Evolutionary conservation across 768 basidiomycete genomes (phyloP).

Genomic region (Fibroporia radiculosa): DNA sequence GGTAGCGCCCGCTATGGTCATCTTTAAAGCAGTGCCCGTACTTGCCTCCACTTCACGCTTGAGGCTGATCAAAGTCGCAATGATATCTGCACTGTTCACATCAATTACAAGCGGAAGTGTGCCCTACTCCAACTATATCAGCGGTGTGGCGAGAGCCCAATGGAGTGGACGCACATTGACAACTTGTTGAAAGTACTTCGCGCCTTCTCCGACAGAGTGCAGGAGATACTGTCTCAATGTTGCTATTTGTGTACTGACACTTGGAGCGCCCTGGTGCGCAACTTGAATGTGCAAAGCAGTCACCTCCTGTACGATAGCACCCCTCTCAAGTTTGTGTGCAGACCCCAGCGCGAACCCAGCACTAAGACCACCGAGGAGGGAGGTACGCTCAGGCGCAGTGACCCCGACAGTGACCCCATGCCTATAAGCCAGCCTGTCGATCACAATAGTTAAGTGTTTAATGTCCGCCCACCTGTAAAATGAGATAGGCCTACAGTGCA

Average conservation of each 20-base stretch:
- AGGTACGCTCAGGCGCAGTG: slow-evolving; percentile 25
- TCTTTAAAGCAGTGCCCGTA: slow-evolving; percentile 21
- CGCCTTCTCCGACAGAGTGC: slow-evolving; percentile 21
- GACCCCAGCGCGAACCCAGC: slow-evolving; percentile 34
- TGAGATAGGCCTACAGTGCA: slow-evolving; percentile 19
- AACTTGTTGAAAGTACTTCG: slow-evolving; percentile 26
- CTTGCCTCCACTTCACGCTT: slow-evolving; percentile 42
- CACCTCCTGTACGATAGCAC: slow-evolving; percentile 35
- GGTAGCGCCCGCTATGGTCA: slow-evolving; percentile 49
- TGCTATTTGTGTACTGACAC: slow-evolving; percentile 77
- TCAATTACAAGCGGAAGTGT: slow-evolving; percentile 55
- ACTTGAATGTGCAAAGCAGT: slow-evolving; percentile 34
- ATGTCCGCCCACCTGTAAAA: neutral
- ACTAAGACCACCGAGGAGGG: slow-evolving; percentile 33
- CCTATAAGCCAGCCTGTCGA: slow-evolving; percentile 40
- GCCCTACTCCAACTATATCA: slow-evolving; percentile 32
- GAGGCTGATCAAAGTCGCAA: slow-evolving; percentile 58
- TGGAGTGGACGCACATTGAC: slow-evolving; percentile 16
- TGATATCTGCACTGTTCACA: slow-evolving; percentile 68
- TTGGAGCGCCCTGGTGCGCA: slow-evolving; percentile 29
- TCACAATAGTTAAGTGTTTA: neutral
- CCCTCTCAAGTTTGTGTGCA: slow-evolving; percentile 30
- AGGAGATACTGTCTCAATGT: slow-evolving; percentile 59
- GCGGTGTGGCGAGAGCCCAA: slow-evolving; percentile 4
- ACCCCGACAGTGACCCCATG: slow-evolving; percentile 39